Percentiles rank a stretch among this genome's conserved stretches.
phyloP scores from a whole-genome alignment of 2,329 filamentous ascomycete genomes.

The Scytalidium sp. region DNA sequence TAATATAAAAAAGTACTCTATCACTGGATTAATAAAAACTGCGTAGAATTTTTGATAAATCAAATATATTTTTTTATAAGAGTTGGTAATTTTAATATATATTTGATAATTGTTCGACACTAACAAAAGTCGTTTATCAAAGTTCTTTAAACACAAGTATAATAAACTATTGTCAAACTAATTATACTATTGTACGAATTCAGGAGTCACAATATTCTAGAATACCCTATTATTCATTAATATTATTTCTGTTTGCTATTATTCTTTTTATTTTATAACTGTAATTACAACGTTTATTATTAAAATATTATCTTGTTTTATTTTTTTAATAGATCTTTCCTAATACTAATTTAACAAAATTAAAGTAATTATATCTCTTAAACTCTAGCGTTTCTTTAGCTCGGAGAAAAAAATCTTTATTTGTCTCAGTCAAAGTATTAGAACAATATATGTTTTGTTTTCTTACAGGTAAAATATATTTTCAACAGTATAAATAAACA shows the following conservation, averaged over 20 bases:
- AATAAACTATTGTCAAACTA: not conserved
- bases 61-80: not conserved
- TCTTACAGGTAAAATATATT: not conserved
- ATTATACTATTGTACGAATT: not conserved
- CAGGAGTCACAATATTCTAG: not conserved
- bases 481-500: not conserved
- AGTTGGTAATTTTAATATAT: not conserved
- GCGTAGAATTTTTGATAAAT: too few species aligned
- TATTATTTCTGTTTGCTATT: not conserved
- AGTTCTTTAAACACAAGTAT: not conserved
- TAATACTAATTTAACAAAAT: not conserved
- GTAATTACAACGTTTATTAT: not conserved
- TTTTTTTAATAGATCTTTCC: not conserved
- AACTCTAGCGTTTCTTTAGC: not conserved
- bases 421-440: not conserved
- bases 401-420: not conserved
- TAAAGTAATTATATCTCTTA: not conserved
- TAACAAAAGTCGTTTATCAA: not conserved
- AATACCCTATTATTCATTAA: not conserved
- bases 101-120: not conserved
- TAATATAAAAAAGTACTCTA: not conserved
- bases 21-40: not conserved
- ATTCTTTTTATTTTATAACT: not conserved
- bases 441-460: not conserved
- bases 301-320: not conserved